Base-by-base conservation (phyloP, 2,329 filamentous ascomycete genomes). In the Alternaria brassicicola region DNA sequence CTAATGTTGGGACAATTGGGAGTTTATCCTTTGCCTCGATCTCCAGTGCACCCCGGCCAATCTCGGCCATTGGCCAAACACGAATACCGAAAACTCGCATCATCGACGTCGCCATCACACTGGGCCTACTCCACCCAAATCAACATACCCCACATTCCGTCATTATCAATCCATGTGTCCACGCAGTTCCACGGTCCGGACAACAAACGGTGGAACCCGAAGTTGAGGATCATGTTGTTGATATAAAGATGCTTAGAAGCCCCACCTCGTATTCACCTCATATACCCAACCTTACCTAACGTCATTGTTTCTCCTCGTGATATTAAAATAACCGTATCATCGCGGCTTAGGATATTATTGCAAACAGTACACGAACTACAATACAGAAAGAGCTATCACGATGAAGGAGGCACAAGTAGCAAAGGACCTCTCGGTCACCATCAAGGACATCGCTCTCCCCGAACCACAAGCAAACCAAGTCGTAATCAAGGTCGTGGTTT, bases 341-440 rank as follows among this genome's bases (percentile, higher is more conserved):
- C 10, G 3, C n/a, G 3, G 7, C n/a, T 15, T 4, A 36, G n/a
- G 4, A 36, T 36, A 36, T 10, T 4, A 8, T 17, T 9, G n/a
- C n/a, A 26, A 19, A 36, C n/a, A 36, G 9, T 36, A n/a, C n/a
- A 3, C 4, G 2, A n/a, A 12, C 4, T 19, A 13, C 15, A 6
- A 6, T 25, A 21, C 25, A 53, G 8, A 48, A 23, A 52, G 17
- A 46, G n/a, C n/a, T 35, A 33, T 19, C 41, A 68, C 26, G 9
- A 81, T 81, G 79, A 81, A 80, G 63, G 78, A 80, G 74, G 78
- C 75, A 5, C 63, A 76, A 33, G 67, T 81, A 12, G 52, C 68
- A 42, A 64, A 70, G 42, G 72, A 70, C 3, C 59, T 71, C 4
- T 66, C 63, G 35, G 77, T 79, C 61, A 63, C 71, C 4, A 76